These are phyloP conservation scores for Begonia fuchsioides DNA, from an alignment of 306 rosid species.

Conservation along the genomic window DNA sequence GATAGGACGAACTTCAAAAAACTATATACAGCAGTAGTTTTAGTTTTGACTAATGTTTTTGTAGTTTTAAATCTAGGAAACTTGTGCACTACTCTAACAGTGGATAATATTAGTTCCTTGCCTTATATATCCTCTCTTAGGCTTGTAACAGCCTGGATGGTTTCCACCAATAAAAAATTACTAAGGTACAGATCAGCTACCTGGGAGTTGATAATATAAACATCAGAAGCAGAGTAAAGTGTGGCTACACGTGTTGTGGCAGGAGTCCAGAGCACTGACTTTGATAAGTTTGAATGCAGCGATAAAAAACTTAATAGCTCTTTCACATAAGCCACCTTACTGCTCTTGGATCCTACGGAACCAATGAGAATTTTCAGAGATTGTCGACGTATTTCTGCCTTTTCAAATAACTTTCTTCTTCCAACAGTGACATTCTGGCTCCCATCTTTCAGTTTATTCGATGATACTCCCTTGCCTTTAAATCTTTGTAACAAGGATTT, in stretches of 20 bases:
- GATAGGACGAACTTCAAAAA: too few species aligned
- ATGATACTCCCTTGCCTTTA: constrained; percentile 19
- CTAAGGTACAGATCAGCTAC: constrained; percentile 21
- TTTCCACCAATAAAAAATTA: background rate
- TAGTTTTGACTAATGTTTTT: too few species aligned
- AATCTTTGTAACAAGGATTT: constrained; percentile 38
- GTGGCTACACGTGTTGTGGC: constrained; percentile 69
- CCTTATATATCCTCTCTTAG: too few species aligned
- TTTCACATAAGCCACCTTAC: constrained; percentile 66
- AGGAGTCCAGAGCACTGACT: constrained; percentile 73
- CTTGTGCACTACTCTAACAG: too few species aligned
- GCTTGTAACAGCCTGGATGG: too few species aligned
- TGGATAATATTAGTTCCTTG: too few species aligned
- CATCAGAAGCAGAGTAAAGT: constrained; percentile 87
- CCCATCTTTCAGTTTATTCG: constrained; percentile 20
- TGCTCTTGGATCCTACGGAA: constrained; percentile 94
- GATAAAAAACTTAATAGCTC: constrained; percentile 34
- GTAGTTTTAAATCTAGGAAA: too few species aligned
- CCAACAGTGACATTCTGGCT: constrained; percentile 13
- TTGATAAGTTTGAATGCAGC: constrained; percentile 59
- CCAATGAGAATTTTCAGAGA: constrained; percentile 57
- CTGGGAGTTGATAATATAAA: constrained; percentile 85
- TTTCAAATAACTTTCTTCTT: constrained; percentile 26
- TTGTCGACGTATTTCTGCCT: constrained; percentile 16
- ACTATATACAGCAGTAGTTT: too few species aligned